Base-by-base conservation (phyloP, 768 basidiomycete species). In the Leucogyrophana mollusca region DNA sequence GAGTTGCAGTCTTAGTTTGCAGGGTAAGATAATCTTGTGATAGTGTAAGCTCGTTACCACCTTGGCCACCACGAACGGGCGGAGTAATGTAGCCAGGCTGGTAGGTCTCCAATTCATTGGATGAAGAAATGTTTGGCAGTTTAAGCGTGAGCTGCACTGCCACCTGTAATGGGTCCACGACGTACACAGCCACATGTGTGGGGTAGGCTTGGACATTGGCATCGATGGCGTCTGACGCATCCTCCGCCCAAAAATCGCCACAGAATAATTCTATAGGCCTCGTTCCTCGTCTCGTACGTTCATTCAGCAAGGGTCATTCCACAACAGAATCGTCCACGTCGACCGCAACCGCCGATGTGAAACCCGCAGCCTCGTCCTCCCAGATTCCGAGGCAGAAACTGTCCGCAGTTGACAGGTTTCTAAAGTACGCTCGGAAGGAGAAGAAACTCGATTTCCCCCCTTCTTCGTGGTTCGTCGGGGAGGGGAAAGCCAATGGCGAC, bases 231-330 rank as follows among this genome's bases (percentile, higher is more conserved):
- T 30, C 27, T 30, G 27, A 6, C 6, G 27, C 6, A 30, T 13
- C 27, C 6, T 7, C 27, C 27, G 6, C 27, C 32, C 32, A 33
- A 37, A 16, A 37, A 8, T 21, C 9, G 9, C 35, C 35, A 37
- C 8, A 37, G 7, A 37, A 16, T 16, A 6, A 37, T 8, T n/a
- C 20, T 16, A 37, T 30, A 6, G 27, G 35, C 37, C 30, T 43
- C 9, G 40, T 49, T 23, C 61, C 49, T 7, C 49, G 30, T 34
- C 40, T 55, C 25, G 51, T 62, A 21, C 55, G 52, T 35, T 50
- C 57, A 2, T 34, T 49, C 11, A 62, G 44, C 57, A 59, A 57
- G 49, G 44, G 50, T 20, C 51, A 49, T 3, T 39, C 59, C 21
- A 41, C 49, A 30, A 50, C 49, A 33, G 48, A 54, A 36, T 53